Evolutionary conservation across 2,329 filamentous ascomycete genomes (phyloP).

Genomic region (Aspergillus unguis): DNA sequence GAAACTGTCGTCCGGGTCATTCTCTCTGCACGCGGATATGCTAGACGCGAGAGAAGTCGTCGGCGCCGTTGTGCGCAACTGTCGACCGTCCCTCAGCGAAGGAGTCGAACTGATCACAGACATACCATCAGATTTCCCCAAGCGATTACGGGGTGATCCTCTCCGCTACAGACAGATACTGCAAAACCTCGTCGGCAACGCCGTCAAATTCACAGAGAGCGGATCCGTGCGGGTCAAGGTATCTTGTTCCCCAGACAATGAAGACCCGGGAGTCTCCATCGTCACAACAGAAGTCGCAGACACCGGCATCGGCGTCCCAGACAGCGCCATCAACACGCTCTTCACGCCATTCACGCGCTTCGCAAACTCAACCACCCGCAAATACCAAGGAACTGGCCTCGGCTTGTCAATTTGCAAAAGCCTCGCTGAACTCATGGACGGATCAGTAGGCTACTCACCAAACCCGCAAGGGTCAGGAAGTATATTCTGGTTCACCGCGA

Average conservation of each 20-base stretch:
- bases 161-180: constrained; percentile 60
- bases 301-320: constrained; percentile 53
- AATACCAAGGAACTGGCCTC: constrained; percentile 56
- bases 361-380: constrained; percentile 52
- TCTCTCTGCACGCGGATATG: constrained; percentile 55
- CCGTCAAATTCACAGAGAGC: constrained; percentile 59
- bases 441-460: constrained; percentile 45
- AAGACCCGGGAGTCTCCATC: constrained; percentile 37
- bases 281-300: constrained; percentile 55
- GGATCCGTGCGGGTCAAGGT: constrained; percentile 51
- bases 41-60: constrained; percentile 48
- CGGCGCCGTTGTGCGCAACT: constrained; percentile 50
- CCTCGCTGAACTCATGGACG: constrained; percentile 56
- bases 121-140: constrained; percentile 49
- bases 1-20: constrained; percentile 59
- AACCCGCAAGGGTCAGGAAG: constrained; percentile 50
- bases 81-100: constrained; percentile 47
- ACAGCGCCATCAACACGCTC: constrained; percentile 45
- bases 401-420: constrained; percentile 58
- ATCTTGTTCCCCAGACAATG: constrained; percentile 41
- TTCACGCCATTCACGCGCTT: constrained; percentile 58
- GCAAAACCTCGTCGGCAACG: constrained; percentile 61
- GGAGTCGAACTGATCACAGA: constrained; percentile 47
- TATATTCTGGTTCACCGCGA: constrained; percentile 52
- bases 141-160: constrained; percentile 54